Base-by-base conservation (phyloP, 768 basidiomycete species). In the Amanita exitialis region DNA sequence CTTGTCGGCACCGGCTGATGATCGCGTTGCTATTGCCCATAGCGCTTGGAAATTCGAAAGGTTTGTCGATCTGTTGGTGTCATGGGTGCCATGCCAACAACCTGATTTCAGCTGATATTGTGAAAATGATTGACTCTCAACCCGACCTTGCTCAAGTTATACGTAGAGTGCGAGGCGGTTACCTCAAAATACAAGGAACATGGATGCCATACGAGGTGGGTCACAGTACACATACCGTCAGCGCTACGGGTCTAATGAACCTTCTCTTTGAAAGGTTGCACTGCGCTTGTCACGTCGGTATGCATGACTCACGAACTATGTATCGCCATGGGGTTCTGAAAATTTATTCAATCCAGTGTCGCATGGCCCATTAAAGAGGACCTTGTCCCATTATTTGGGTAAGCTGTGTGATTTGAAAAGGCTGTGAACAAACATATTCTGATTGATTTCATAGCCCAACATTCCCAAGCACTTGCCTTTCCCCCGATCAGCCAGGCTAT, bases 21-120 rank as follows among this genome's bases (percentile, higher is more conserved):
- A 28, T 42, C 23, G 15, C 10, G 52, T 58, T 56, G 44, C 42
- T 50, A 44, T 42, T 39, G 4, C 37, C 36, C 58, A 52, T 12
- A 90, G 88, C 88, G 28, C 77, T 90, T 38, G 88, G 88, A 49
- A 89, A 90, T 57, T 86, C 88, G n/a, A 90, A 90, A 78, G 87
- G 87, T 89, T 53, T 39, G 8, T 35, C 15, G 21, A 13, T 16
- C 9, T 16, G 12, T 20, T 21, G 43, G 27, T 6, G 9, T 13
- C 47, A 50, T 41, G 38, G 47, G 47, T 8, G 39, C 41, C 15
- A 20, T 41, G 9, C 32, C 44, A 21, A 56, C 44, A 15, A 43
- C 23, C 56, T 49, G 42, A 47, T 52, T 46, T 23, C 39, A 91
- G 90, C 90, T 59, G 90, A 93, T 71, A 90, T 93, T 50, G 87